These are phyloP conservation scores for Phytophthora pini DNA, from an alignment of 352 stramenopile species.

Conservation along the genomic window DNA sequence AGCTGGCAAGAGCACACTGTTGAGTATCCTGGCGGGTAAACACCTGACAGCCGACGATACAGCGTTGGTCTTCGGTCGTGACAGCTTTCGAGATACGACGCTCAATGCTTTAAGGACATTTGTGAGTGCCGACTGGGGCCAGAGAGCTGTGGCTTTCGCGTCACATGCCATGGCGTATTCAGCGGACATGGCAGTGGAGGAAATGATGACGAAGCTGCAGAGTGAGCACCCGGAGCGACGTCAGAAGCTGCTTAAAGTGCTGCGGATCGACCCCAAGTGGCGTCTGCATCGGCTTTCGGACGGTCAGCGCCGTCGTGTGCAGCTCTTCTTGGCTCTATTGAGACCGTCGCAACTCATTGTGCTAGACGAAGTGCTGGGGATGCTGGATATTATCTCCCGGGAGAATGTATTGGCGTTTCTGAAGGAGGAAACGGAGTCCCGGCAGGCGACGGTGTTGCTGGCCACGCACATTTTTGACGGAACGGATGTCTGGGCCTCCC, in stretches of 20 bases:
- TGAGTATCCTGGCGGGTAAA: constrained; percentile 94
- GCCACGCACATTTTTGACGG: constrained; percentile 98
- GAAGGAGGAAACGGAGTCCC: constrained; percentile 75
- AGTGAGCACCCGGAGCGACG: constrained; percentile 93
- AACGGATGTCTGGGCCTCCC: constrained; percentile 95
- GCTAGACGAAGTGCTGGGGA: constrained; percentile 98
- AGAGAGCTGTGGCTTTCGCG: constrained; percentile 96
- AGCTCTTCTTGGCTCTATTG: constrained; percentile 96
- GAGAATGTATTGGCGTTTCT: constrained; percentile 95
- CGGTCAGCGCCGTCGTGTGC: constrained; percentile 91
- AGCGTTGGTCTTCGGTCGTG: constrained; percentile 83
- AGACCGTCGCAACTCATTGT: constrained; percentile 97
- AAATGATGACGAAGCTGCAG: constrained; percentile 98
- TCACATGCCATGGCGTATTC: constrained; percentile 86
- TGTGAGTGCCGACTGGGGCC: constrained; percentile 97
- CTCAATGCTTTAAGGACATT: constrained; percentile 95
- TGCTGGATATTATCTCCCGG: constrained; percentile 96
- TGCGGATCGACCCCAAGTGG: constrained; percentile 96
- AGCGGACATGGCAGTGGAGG: constrained; percentile 95
- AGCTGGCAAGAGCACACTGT: constrained; percentile 94
- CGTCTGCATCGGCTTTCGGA: constrained; percentile 85
- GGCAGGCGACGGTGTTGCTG: constrained; percentile 72
- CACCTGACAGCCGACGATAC: constrained; percentile 93
- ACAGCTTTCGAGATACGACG: constrained; percentile 96
- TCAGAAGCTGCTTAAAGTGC: constrained; percentile 93